Conservation (phyloP, 2,329 filamentous ascomycete species). For the Aureobasidium sp. region DNA sequence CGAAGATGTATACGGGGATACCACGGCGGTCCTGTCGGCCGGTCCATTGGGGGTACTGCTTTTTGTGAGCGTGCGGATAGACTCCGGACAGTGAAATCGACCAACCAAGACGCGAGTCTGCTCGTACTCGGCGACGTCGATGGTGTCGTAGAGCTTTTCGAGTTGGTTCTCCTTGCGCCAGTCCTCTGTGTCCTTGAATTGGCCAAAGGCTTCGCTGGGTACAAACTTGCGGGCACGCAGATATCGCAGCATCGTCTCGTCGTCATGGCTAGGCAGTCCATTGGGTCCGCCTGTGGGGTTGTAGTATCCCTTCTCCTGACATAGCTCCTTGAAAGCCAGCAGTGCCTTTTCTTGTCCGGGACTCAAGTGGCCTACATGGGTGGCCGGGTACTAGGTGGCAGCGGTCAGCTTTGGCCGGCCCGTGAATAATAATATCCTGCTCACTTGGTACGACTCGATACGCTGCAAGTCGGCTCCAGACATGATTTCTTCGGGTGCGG, state of each 20-base stretch:
- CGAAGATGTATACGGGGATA: constrained; percentile 87
- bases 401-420: background rate
- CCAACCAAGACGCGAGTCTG: constrained; percentile 66
- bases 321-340: constrained; percentile 61
- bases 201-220: constrained; percentile 66
- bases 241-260: constrained; percentile 71
- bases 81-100: background rate
- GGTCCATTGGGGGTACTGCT: constrained; percentile 88
- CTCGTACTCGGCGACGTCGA: constrained; percentile 79
- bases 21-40: constrained; percentile 83
- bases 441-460: constrained; percentile 27
- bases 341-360: constrained; percentile 61
- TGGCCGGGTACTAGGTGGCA: constrained; percentile 54
- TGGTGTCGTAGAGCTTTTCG: constrained; percentile 73
- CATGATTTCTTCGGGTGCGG: background rate
- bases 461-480: constrained; percentile 22
- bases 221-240: constrained; percentile 78
- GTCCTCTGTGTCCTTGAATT: constrained; percentile 83
- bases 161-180: constrained; percentile 78
- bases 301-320: constrained; percentile 60
- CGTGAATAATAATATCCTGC: background rate
- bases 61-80: background rate
- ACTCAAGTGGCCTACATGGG: constrained; percentile 74
- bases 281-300: constrained; percentile 35
- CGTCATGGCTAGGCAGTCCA: constrained; percentile 57